Conservation (phyloP, 495 filamentous ascomycete species). For the Cairneyella variabilis region DNA sequence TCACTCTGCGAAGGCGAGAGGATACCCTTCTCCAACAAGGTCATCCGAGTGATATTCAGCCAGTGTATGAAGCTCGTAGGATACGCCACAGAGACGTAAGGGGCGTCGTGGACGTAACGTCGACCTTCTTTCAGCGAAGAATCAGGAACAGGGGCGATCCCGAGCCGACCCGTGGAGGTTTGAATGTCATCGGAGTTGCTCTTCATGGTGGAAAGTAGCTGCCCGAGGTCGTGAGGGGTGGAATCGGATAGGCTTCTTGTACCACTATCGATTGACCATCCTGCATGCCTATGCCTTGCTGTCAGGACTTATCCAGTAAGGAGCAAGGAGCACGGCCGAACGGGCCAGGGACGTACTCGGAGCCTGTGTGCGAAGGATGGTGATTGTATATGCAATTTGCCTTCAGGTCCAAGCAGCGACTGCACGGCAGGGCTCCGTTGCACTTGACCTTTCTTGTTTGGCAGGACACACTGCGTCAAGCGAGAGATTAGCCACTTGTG, state of each 20-base stretch:
- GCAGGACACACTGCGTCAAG: neutral
- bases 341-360: neutral
- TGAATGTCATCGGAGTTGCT: neutral
- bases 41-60: neutral
- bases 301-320: neutral
- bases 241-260: neutral
- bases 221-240: neutral
- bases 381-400: neutral
- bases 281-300: neutral
- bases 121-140: neutral
- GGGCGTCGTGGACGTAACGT: neutral
- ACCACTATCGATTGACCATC: neutral
- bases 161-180: neutral
- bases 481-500: neutral
- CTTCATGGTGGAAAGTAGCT: neutral
- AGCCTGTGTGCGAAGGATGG: neutral
- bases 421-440: neutral
- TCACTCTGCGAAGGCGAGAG: neutral
- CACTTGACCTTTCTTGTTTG: neutral
- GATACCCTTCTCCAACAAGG: neutral
- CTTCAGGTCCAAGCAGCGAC: neutral
- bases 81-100: neutral
- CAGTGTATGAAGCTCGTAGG: neutral
- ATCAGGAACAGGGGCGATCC: neutral
- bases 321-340: too few species aligned